Base-by-base conservation (phyloP, 768 basidiomycete genomes). In the Thelephora ganbajun region DNA sequence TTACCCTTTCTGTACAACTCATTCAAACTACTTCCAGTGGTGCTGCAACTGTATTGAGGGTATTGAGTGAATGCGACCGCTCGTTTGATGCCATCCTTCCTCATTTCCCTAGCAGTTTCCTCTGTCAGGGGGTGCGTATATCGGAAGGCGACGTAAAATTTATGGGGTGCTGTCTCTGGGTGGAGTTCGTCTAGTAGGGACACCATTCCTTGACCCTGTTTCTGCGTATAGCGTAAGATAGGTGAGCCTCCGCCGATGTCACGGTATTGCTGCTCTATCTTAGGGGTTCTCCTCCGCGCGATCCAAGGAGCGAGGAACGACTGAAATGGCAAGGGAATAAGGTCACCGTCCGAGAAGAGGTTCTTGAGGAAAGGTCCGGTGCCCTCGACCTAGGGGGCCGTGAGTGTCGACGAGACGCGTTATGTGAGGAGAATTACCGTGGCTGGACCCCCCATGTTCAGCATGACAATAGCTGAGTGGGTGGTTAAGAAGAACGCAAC, bases 361-460 rank as follows among this genome's bases (percentile, higher is more conserved):
- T 89, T 85, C 57, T 78, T 86, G 49, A 99, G 74, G 65, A 97
- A 99, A 64, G 84, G 81, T 59, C 90, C 73, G 6, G 96, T 97
- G 68, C 97, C 94, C 3, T 81, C 69, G 36, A 96, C 84, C 90
- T 96, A 5, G 30, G 22, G 19, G 19, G 47, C 11, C 33, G 3
- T 14, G 30, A 33, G 30, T 34, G 44, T n/a, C 35, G 47, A 37
- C 23, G 13, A 5, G 2, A 19, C 2, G 16, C 11, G 33, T 43
- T 22, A 47, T 39, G 36, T 41, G 44, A 18, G 19, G 46, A 33
- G 34, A 67, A 77, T 56, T 58, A 91, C 90, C 49, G 90, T 93
- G 45, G 86, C 77, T 19, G 94, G 96, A 1, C 96, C 96, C 39
- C 96, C 96, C 96, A 99, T 99, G 65, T 98, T 99, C 68, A 99